Conservation (phyloP, 371 early-diverging fungal genomes). For the Syncephalastrum contaminatum region DNA sequence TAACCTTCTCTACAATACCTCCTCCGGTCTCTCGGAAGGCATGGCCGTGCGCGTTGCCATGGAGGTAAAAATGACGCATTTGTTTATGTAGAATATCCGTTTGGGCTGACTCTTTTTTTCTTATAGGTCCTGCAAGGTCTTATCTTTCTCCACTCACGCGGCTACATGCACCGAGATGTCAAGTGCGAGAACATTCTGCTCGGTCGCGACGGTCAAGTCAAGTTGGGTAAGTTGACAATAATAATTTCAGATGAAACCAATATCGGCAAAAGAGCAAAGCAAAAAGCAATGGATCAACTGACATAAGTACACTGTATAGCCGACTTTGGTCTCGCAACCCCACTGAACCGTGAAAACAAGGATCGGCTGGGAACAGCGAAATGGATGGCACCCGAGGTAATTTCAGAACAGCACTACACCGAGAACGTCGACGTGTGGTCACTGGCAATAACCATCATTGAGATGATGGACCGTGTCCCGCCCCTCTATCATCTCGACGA, state of each 20-base stretch:
- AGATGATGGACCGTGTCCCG: constrained; percentile 59
- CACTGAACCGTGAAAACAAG: constrained; percentile 30
- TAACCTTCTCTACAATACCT: constrained; percentile 39
- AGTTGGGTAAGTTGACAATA: constrained; percentile 28
- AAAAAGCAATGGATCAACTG: constrained; percentile 4
- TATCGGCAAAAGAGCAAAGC: background rate
- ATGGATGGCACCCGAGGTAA: constrained; percentile 59
- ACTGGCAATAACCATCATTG: constrained; percentile 49
- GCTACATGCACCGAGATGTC: constrained; percentile 55
- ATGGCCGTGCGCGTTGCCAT: constrained; percentile 38
- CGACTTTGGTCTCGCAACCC: constrained; percentile 52
- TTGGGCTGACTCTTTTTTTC: too few relatives aligned
- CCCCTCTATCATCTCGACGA: constrained; percentile 48
- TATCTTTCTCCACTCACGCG: constrained; percentile 45
- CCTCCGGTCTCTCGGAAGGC: constrained; percentile 40
- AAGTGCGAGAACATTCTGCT: constrained; percentile 54
- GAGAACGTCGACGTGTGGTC: constrained; percentile 55
- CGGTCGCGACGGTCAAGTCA: constrained; percentile 45
- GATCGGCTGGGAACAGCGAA: constrained; percentile 46
- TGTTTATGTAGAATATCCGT: background rate
- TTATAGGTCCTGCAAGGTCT: constrained; percentile 47
- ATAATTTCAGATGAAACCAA: too few relatives aligned
- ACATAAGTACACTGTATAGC: constrained; percentile 19
- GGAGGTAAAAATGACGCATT: constrained; percentile 23
- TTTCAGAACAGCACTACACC: constrained; percentile 37